Evolutionary conservation across 495 filamentous ascomycete species (phyloP).

Genomic region (Podospora pseudopauciseta): DNA sequence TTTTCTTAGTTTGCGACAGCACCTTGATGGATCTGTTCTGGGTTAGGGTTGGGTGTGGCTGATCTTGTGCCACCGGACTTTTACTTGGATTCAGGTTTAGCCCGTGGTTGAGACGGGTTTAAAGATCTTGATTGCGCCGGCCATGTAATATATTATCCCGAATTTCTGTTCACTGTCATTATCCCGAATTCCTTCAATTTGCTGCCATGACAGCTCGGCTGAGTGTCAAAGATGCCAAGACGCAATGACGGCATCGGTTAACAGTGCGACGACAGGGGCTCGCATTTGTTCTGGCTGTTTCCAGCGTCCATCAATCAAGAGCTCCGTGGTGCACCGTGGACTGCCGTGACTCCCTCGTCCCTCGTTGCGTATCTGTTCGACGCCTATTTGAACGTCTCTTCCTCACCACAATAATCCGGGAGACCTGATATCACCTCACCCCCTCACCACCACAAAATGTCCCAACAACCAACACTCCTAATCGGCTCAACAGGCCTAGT

Average conservation of each 20-base stretch:
- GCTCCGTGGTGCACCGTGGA: background rate
- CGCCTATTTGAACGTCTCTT: background rate
- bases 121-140: too few relatives aligned
- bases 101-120: too few relatives aligned
- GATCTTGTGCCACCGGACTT: background rate
- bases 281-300: background rate
- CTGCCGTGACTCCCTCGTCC: background rate
- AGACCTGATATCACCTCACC: background rate
- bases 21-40: background rate
- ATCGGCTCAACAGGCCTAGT: constrained; percentile 57
- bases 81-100: background rate
- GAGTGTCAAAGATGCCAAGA: background rate
- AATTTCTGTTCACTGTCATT: too few relatives aligned
- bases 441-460: background rate
- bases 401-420: too few relatives aligned
- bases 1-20: background rate
- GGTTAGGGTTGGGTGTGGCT: background rate
- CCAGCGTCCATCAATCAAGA: background rate
- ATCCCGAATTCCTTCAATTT: too few relatives aligned
- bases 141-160: too few relatives aligned
- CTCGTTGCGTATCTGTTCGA: background rate
- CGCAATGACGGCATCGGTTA: constrained; percentile 2
- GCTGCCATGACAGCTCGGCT: too few relatives aligned
- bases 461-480: constrained; percentile 41
- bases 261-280: background rate